Evolutionary conservation across 2,329 filamentous ascomycete species (phyloP).

Genomic region (Colletotrichum acutatum): DNA sequence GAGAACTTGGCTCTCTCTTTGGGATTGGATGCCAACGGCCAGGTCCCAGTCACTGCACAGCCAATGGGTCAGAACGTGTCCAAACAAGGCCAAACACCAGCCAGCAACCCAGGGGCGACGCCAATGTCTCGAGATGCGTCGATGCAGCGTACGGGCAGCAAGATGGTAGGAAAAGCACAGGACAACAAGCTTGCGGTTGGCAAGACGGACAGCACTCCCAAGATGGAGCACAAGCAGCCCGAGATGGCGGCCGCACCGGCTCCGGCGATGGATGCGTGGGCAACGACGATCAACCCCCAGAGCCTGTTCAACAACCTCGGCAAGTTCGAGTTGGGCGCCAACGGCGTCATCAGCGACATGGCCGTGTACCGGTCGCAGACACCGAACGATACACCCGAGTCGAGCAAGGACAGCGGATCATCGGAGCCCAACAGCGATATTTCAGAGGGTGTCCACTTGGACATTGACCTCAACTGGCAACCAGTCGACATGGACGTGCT

Average conservation of each 20-base stretch:
- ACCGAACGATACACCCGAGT: slow-evolving; percentile 73
- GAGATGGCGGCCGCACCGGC: slow-evolving; percentile 40
- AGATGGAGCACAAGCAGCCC: slow-evolving; percentile 41
- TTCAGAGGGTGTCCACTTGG: slow-evolving; percentile 63
- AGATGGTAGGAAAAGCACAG: slow-evolving; percentile 52
- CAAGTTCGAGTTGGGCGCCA: slow-evolving; percentile 52
- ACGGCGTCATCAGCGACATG: slow-evolving; percentile 64
- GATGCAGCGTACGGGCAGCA: slow-evolving; percentile 62
- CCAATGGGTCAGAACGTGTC: slow-evolving; percentile 56
- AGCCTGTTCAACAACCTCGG: slow-evolving; percentile 56
- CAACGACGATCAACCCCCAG: slow-evolving; percentile 50
- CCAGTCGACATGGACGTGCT: slow-evolving; percentile 59
- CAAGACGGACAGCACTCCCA: slow-evolving; percentile 42
- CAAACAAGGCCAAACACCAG: slow-evolving; percentile 60
- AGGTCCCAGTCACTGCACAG: slow-evolving; percentile 44
- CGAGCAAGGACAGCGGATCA: slow-evolving; percentile 67
- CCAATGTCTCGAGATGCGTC: slow-evolving; percentile 63
- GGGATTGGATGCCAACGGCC: slow-evolving; percentile 64
- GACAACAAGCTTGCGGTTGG: slow-evolving; percentile 45
- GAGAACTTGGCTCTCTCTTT: slow-evolving; percentile 61
- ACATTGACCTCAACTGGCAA: slow-evolving; percentile 64
- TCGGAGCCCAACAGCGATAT: slow-evolving; percentile 73
- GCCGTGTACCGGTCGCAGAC: slow-evolving; percentile 65
- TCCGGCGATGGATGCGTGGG: slow-evolving; percentile 46
- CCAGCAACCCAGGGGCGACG: slow-evolving; percentile 52